These are phyloP conservation scores for Pestalotiopsis sp. DNA, from an alignment of 2,329 filamentous ascomycete genomes.

Conservation along the genomic window DNA sequence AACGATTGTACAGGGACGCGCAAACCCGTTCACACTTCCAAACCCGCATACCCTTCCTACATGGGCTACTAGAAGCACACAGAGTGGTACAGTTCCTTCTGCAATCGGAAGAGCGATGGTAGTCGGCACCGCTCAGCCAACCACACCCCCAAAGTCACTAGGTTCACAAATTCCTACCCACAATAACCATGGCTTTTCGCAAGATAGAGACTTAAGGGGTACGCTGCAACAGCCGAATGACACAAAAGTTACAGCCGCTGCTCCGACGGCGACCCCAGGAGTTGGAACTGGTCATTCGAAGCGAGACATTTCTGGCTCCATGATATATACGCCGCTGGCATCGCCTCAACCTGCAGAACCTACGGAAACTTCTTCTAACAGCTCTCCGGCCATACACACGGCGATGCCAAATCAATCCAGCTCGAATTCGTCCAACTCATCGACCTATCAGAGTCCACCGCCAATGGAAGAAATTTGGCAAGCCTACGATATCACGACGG, in stretches of 20 bases:
- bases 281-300: neutral
- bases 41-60: neutral
- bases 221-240: neutral
- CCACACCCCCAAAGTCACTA: neutral
- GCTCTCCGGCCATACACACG: neutral
- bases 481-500: slow-evolving; percentile 14
- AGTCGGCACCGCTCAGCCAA: neutral
- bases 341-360: neutral
- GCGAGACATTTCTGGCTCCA: neutral
- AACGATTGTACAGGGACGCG: neutral
- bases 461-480: neutral
- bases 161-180: neutral
- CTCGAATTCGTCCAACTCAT: neutral
- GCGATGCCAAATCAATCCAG: neutral
- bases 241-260: neutral
- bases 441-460: neutral
- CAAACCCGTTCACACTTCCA: neutral
- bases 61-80: neutral
- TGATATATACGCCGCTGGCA: neutral
- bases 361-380: neutral
- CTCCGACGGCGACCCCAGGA: neutral
- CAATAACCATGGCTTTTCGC: neutral
- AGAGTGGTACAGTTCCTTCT: neutral
- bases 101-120: neutral
- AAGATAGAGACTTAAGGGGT: neutral